Evolutionary conservation across 148 eudicot species (phyloP).

Genomic region (Diospyros kaki): DNA sequence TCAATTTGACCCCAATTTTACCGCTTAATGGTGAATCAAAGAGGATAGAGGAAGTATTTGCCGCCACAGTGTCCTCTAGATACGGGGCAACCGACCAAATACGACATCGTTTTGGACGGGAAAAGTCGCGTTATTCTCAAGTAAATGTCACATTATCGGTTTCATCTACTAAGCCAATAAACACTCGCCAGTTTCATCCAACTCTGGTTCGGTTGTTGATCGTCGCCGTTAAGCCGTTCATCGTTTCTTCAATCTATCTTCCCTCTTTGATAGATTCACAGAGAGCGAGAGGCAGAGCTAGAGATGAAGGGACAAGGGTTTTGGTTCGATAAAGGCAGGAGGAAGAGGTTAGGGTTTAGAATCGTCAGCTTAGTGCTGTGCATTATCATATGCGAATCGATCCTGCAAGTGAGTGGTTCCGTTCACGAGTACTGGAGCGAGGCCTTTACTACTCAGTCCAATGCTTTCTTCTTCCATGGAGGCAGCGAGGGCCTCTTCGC

Average conservation of each 20-base stretch:
- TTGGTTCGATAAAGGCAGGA: background rate
- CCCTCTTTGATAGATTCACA: background rate
- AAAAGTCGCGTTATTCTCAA: no score
- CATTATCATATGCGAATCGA: constrained; percentile 13
- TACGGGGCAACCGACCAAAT: no score
- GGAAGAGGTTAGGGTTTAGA: constrained; percentile 40
- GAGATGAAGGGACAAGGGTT: background rate
- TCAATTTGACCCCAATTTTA: no score
- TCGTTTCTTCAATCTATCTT: no score
- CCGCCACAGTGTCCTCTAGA: no score
- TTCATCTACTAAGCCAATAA: no score
- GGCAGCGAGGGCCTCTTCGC: constrained; percentile 95
- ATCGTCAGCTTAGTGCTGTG: constrained; percentile 21
- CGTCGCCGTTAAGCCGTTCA: no score
- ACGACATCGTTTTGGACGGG: no score
- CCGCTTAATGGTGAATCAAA: no score
- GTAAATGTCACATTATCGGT: no score
- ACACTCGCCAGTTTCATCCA: background rate
- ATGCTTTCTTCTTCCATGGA: constrained; percentile 84
- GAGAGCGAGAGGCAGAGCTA: background rate
- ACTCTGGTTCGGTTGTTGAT: no score
- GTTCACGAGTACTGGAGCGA: constrained; percentile 78
- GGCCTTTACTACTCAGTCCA: constrained; percentile 47
- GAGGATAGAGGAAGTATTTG: no score
- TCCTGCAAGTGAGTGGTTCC: constrained; percentile 27